Percentiles rank a stretch among this genome's conserved stretches.
phyloP scores from a whole-genome alignment of 2,329 filamentous ascomycete species.

The Aspergillus caelatus region DNA sequence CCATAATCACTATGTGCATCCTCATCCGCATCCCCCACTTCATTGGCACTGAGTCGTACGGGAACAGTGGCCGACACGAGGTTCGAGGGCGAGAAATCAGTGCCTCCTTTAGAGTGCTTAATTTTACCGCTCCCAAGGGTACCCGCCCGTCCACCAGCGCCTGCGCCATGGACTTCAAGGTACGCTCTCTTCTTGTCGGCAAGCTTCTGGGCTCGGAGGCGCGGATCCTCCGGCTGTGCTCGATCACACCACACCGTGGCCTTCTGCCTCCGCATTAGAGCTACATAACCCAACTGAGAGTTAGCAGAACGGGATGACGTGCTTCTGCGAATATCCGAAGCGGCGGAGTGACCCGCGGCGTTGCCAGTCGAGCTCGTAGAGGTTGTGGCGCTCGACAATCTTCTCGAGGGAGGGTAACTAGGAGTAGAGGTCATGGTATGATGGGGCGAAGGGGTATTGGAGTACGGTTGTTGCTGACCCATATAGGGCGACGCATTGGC shows the following conservation, averaged over 20 bases:
- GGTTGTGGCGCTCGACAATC: constrained; percentile 44
- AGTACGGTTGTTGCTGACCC: constrained; percentile 29
- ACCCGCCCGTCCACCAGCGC: constrained; percentile 58
- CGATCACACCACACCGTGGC: constrained; percentile 98
- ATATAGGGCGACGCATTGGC: constrained; percentile 35
- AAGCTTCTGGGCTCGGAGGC: constrained; percentile 77
- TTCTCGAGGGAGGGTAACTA: constrained; percentile 33
- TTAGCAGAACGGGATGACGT: constrained; percentile 76
- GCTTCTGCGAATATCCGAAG: constrained; percentile 64
- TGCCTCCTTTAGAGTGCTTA: constrained; percentile 77
- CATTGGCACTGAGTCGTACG: constrained; percentile 88
- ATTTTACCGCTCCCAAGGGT: constrained; percentile 77
- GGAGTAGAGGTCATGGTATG: constrained; percentile 30
- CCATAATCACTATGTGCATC: constrained; percentile 51
- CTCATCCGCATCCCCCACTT: constrained; percentile 86
- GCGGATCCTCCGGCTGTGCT: constrained; percentile 86
- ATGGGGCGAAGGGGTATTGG: constrained; percentile 27
- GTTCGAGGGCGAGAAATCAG: constrained; percentile 79
- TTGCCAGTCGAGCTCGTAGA: constrained; percentile 45
- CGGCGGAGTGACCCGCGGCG: constrained; percentile 26
- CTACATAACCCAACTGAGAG: constrained; percentile 79
- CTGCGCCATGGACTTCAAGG: constrained; percentile 72
- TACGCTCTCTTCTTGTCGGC: constrained; percentile 85
- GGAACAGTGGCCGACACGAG: constrained; percentile 79
- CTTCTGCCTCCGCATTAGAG: constrained; percentile 94